phyloP scores from a whole-genome alignment of 169 alveolate genomes.

The Perkinsus olseni region DNA sequence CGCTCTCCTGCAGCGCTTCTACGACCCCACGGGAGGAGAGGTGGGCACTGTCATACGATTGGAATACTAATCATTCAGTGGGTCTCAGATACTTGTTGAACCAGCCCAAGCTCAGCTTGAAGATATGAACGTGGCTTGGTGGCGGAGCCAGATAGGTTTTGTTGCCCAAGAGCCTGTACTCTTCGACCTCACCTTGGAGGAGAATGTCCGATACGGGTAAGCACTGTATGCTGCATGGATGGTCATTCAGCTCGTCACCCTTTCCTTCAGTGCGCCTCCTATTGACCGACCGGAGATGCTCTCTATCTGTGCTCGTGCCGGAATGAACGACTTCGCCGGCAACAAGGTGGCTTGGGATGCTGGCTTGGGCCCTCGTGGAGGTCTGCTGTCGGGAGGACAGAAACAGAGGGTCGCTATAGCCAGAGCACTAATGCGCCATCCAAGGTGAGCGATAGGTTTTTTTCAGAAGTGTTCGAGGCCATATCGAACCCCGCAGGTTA shows the following conservation, averaged over 20 bases:
- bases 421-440: slow-evolving; percentile 49
- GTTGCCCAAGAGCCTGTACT: slow-evolving; percentile 49
- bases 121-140: slow-evolving; percentile 25
- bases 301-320: slow-evolving; percentile 25
- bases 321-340: slow-evolving; percentile 16
- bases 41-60: slow-evolving; percentile 45
- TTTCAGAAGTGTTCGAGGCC: background rate
- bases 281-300: background rate
- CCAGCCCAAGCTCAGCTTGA: background rate
- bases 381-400: slow-evolving; percentile 61
- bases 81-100: background rate
- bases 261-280: background rate
- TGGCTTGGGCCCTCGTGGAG: slow-evolving; percentile 46
- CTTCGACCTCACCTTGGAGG: slow-evolving; percentile 43
- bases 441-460: slow-evolving; percentile 1
- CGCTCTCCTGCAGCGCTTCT: slow-evolving; percentile 45
- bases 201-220: slow-evolving; percentile 60
- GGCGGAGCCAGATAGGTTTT: slow-evolving; percentile 57
- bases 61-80: background rate
- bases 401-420: slow-evolving; percentile 66
- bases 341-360: slow-evolving; percentile 35
- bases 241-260: background rate
- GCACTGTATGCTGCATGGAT: background rate
- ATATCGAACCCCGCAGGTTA: slow-evolving; percentile 6
- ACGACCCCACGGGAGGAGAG: slow-evolving; percentile 44